Conservation (phyloP, 805 yeast species). For the Starmera dryadoides region DNA sequence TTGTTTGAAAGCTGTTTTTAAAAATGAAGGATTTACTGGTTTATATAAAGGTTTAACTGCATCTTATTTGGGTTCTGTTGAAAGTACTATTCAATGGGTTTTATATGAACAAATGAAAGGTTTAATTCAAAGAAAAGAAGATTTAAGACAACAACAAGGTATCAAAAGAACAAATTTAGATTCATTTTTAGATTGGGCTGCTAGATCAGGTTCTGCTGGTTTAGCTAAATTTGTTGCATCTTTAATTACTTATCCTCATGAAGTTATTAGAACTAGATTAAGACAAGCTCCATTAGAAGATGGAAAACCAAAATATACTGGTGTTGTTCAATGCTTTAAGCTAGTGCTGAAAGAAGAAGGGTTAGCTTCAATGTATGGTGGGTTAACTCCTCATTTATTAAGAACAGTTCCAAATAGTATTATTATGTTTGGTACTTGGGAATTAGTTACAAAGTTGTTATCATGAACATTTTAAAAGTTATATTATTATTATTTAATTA, state of each 20-base stretch:
- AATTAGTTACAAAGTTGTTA: constrained; percentile 58
- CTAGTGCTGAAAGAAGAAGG: constrained; percentile 91
- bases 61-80: constrained; percentile 87
- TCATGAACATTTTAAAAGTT: constrained; percentile 22
- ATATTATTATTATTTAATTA: too few relatives aligned
- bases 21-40: constrained; percentile 72
- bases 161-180: constrained; percentile 40
- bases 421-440: constrained; percentile 99
- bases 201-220: constrained; percentile 96
- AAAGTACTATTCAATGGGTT: constrained; percentile 94
- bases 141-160: constrained; percentile 27
- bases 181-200: constrained; percentile 80
- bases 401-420: constrained; percentile 97
- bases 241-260: constrained; percentile 91
- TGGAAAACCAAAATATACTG: constrained; percentile 83
- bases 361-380: constrained; percentile 88
- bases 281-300: constrained; percentile 87
- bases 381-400: constrained; percentile 91
- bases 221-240: constrained; percentile 93
- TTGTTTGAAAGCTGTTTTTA: constrained; percentile 62
- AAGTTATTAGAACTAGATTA: constrained; percentile 89
- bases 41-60: constrained; percentile 91
- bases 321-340: constrained; percentile 80
- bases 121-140: constrained; percentile 48
- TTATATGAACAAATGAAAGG: constrained; percentile 90